These are phyloP conservation scores for Alternaria sp. DNA, from an alignment of 2,329 filamentous ascomycete species.

Conservation along the genomic window DNA sequence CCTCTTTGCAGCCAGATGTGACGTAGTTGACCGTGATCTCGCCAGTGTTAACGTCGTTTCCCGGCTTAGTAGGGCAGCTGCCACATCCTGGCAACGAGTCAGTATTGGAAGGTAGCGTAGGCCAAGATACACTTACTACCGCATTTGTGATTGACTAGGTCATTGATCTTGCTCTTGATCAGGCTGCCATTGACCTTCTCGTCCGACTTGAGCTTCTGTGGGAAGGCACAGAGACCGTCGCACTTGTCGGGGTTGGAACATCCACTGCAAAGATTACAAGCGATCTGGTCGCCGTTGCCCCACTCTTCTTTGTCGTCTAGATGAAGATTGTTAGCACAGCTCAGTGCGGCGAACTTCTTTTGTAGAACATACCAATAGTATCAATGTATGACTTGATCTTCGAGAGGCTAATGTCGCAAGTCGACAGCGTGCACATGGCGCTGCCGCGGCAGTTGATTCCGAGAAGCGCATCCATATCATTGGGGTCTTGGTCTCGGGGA, in stretches of 20 bases:
- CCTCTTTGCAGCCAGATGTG: not conserved
- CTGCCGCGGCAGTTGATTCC: not conserved
- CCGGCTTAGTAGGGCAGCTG: not conserved
- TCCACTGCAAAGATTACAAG: not conserved
- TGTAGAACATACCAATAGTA: not conserved
- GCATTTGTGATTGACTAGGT: not conserved
- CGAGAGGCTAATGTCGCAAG: not conserved
- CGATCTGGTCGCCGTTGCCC: not conserved
- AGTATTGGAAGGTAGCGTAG: not conserved
- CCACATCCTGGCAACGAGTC: not conserved
- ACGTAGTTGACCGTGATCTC: conserved; percentile 5
- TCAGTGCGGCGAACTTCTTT: not conserved
- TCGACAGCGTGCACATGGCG: not conserved
- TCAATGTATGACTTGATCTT: not conserved
- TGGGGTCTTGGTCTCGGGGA: not conserved
- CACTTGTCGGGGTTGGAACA: not conserved
- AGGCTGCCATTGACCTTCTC: not conserved
- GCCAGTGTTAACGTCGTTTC: conserved; percentile 1
- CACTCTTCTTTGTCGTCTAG: not conserved
- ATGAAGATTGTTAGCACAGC: not conserved
- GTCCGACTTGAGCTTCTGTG: not conserved
- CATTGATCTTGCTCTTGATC: not conserved
- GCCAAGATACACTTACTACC: not conserved
- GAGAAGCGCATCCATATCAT: not conserved
- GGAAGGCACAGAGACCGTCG: not conserved